Evolutionary conservation across 1,139 yeast genomes (phyloP).

Genomic region (Suhomyces taliae): DNA sequence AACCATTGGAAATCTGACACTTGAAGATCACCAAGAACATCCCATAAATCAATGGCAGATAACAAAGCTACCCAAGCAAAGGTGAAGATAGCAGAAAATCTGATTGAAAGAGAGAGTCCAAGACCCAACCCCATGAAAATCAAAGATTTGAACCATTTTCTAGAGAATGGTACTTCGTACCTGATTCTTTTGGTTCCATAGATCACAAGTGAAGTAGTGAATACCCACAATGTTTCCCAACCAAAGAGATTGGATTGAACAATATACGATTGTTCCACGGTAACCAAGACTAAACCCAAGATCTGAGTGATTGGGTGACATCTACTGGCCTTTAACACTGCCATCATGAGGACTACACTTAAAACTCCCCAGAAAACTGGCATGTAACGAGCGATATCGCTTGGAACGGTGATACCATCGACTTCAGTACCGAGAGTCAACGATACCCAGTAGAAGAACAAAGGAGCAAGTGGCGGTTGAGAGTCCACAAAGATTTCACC

Average conservation of each 20-base stretch:
- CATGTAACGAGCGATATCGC: background rate
- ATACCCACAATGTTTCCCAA: conserved; percentile 51
- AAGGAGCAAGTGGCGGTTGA: conserved; percentile 61
- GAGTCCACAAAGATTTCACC: conserved; percentile 64
- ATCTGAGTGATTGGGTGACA: conserved; percentile 44
- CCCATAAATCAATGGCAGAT: conserved; percentile 51
- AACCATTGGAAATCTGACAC: conserved; percentile 32
- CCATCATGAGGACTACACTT: conserved; percentile 42
- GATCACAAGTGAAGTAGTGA: conserved; percentile 44
- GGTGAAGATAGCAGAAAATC: conserved; percentile 56
- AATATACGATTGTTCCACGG: conserved; percentile 55
- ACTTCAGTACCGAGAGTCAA: conserved; percentile 24
- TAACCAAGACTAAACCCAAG: conserved; percentile 45
- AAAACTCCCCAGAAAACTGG: conserved; percentile 33
- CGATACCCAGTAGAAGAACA: conserved; percentile 48
- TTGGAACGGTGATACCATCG: background rate
- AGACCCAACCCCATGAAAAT: conserved; percentile 48
- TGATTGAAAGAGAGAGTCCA: conserved; percentile 54
- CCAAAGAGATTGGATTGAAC: conserved; percentile 52
- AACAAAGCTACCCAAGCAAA: conserved; percentile 50
- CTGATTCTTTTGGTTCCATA: conserved; percentile 47
- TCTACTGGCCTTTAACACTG: conserved; percentile 48
- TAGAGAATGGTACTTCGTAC: conserved; percentile 33
- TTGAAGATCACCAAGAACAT: conserved; percentile 54
- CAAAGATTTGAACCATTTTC: conserved; percentile 46